phyloP scores from a whole-genome alignment of 2,329 filamentous ascomycete species.

The Botrytis galanthina region DNA sequence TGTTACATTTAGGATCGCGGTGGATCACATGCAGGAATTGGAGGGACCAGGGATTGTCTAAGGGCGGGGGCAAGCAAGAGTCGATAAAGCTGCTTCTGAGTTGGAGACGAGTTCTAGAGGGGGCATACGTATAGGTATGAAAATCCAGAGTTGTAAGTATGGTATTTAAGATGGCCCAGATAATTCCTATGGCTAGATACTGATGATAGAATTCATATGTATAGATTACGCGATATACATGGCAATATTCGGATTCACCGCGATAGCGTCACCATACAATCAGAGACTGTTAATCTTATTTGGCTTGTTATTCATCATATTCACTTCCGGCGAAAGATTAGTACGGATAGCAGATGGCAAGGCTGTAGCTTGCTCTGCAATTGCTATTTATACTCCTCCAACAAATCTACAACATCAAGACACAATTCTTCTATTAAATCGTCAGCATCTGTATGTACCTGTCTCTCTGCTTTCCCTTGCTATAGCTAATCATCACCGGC shows the following conservation, averaged over 20 bases:
- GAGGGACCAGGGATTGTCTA: slow-evolving; percentile 3
- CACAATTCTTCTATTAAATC: not conserved
- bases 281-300: not conserved
- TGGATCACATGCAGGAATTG: slow-evolving; percentile 1
- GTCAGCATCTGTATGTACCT: not conserved
- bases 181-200: not conserved
- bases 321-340: not conserved
- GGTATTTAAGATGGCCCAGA: not conserved
- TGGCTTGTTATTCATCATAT: not conserved
- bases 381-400: not conserved
- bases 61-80: not conserved
- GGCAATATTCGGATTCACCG: not conserved
- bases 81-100: no score
- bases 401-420: not conserved
- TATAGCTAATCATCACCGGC: not conserved
- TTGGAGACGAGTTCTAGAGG: not conserved
- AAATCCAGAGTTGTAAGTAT: not conserved
- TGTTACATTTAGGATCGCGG: slow-evolving; percentile 15
- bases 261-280: no score
- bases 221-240: not conserved
- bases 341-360: not conserved
- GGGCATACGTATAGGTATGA: not conserved
- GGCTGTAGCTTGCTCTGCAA: no score
- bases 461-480: not conserved
- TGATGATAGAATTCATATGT: not conserved